Evolutionary conservation across 495 filamentous ascomycete genomes (phyloP), one percentile per base, ranked within the genome.

Genomic region (Talaromyces liani): DNA sequence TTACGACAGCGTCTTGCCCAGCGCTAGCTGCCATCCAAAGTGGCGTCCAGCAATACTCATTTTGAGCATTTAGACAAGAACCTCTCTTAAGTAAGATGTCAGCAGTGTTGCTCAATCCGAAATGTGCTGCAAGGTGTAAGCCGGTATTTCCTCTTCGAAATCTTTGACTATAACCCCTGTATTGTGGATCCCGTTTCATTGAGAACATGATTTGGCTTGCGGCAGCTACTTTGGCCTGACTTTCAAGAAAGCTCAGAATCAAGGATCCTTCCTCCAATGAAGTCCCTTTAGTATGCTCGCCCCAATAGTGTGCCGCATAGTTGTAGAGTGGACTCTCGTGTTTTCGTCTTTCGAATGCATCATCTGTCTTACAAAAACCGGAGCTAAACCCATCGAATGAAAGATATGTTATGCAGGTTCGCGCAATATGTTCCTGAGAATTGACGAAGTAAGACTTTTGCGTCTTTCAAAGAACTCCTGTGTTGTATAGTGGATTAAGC

Each of bases 401-500:
- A 5, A 70, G 61, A 51, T 70, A 70, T 1, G 62, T 65, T n/a
- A 68, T 14, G 56, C 66, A 72, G 14, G 62, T 69, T 3, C 45
- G 59, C 5, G 71, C 66, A 55, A 10, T 69, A 33, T n/a, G 8
- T 63, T 6, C 29, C 29, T 69, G 20, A 4, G 66, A 60, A 64
- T 64, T 25, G 6, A 64, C 62, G 58, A 68, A 67, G 64, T 59
- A 65, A 2, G 39, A 18, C 0, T 22, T 22, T 6, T 36, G 18
- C 2, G 12, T 64, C 8, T 63, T 51, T 80, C 70, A 39, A 85
- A 78, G 69, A 80, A 84, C 62, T 83, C 75, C 58, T 84, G 75
- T 0, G 79, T 70, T 6, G 81, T 83, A 60, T 80, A 80, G 67
- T 84, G 82, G 9, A 80, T 75, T 16, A 85, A 69, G 20, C 80